Evolutionary conservation across 768 basidiomycete species (phyloP), one percentile per base, ranked within the genome.

Genomic region (Boletellus sp.): DNA sequence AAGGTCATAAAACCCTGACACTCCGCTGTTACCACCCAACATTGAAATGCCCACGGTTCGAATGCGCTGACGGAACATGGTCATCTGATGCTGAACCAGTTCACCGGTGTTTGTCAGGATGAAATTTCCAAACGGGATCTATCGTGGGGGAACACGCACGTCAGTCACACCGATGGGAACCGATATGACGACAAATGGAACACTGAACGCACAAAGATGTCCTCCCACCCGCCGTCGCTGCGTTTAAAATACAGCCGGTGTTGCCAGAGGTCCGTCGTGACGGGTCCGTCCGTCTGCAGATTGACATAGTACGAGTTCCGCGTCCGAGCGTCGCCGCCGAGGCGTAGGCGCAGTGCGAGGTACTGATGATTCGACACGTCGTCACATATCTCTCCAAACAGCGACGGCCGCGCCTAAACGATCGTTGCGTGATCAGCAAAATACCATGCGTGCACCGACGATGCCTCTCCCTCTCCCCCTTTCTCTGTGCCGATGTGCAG

Each of bases 251-350:
- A 90, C n/a, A 98, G 74, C 31, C 90, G 79, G 58, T 97, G 94
- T 63, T 96, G 95, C 85, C 90, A 98, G n/a, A 98, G 72, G 64
- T 95, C 92, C 33, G 83, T 86, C 43, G 83, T 78, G 42, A 89
- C 75, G 38, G 81, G 77, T 1, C 89, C 87, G 45, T 92, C 87
- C 3, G 93, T 95, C 66, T 96, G 94, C 40, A 97, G 72, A 69
- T 98, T 97, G 42, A 92, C 87, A 57, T 87, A 94, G 74, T 93
- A 97, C n/a, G 89, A 84, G 56, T 81, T 82, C 54, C 83, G 80
- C 36, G 87, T 87, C 35, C 80, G 76, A 19, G 84, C 81, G 55
- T 90, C 82, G 3, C 93, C 94, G 22, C 78, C 78, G 51, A 85
- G 79, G 15, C 90, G 84, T 11, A 96, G 70, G 4, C 90, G 84